phyloP scores from a whole-genome alignment of 108 stramenopile genomes.

The Tribonema minus region DNA sequence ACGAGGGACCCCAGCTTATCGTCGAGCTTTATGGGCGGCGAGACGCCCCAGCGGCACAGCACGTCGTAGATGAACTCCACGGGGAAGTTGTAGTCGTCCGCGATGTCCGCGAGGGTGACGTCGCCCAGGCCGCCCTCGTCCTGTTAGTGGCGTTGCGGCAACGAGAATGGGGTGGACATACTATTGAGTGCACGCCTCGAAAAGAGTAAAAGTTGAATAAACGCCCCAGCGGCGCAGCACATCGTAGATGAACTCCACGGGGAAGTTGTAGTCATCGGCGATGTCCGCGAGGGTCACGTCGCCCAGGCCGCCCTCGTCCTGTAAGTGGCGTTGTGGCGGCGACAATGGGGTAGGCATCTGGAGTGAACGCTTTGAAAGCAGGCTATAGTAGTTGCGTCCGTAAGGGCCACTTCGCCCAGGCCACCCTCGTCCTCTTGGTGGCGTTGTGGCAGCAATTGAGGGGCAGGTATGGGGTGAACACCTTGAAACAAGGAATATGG shows the following conservation, averaged over 20 bases:
- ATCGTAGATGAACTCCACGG: slow-evolving; percentile 75
- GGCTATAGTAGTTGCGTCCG: slow-evolving; percentile 67
- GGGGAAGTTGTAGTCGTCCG: slow-evolving; percentile 69
- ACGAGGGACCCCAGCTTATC: slow-evolving; percentile 71
- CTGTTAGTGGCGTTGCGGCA: too few relatives aligned
- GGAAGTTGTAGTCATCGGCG: slow-evolving; percentile 67
- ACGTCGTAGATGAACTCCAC: slow-evolving; percentile 77
- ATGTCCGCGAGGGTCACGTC: slow-evolving; percentile 73
- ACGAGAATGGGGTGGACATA: too few relatives aligned
- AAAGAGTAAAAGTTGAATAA: neutral
- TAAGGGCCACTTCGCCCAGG: slow-evolving; percentile 71
- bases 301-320: slow-evolving; percentile 50
- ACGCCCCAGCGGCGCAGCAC: slow-evolving; percentile 73
- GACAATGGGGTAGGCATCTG: too few relatives aligned
- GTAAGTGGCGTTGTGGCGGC: too few relatives aligned
- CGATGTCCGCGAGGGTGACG: slow-evolving; percentile 68
- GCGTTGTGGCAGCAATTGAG: too few relatives aligned
- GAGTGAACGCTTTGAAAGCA: too few relatives aligned
- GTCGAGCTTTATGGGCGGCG: slow-evolving; percentile 68
- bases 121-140: slow-evolving; percentile 60
- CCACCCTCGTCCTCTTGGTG: neutral
- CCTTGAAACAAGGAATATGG: too few relatives aligned
- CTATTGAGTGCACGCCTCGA: too few relatives aligned
- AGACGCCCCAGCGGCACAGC: slow-evolving; percentile 69
- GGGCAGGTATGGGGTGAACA: too few relatives aligned